Base-by-base conservation (phyloP, 441 rosid genomes). In the Aleurites moluccanus region DNA sequence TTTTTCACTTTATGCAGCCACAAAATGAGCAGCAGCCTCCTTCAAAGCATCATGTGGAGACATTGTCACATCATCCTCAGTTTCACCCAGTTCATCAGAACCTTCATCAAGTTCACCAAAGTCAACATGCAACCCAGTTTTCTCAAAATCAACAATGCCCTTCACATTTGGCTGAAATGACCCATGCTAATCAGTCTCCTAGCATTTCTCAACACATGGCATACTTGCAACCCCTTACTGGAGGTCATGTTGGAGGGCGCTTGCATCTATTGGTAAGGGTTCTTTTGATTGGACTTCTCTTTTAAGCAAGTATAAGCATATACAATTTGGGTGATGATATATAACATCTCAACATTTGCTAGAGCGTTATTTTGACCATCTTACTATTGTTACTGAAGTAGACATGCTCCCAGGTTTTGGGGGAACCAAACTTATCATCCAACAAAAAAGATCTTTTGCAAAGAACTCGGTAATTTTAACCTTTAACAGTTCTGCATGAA, bases 121-220 rank as follows among this genome's bases (percentile, higher is more conserved):
- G 74, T 75, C 92, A 86, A 74, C 91, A 88, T 64, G 77, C 82
- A 16, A 62, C 87, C 33, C 99, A 90, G 80, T 94, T 84, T 81
- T 83, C 94, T 16, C 95, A 84, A 78, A 85, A 73, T 83, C 91
- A 88, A 84, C 93, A 88, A 50, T 87, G 96, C 71, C 78, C 90
- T 57, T 70, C 91, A 30, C 87, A 85, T 76, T 65, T 88, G 78
- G 67, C 94, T 68, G 98, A 92, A 61, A 83, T 91, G 45, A 64
- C 87, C 73, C 94, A 92, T 71, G 30, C 87, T 50, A 89, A 85
- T 73, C 97, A 90, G 57, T 86, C 97, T 44, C 83, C 93, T 33
- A 75, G 86, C 77, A 88, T 92, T 70, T 83, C 99, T 40, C 99
- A 91, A 76, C 96, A 91, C 74, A 91, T 95, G 80, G 86, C 87